Evolutionary conservation across 139 green algal species (phyloP).

Genomic region (Penium margaritaceum): DNA sequence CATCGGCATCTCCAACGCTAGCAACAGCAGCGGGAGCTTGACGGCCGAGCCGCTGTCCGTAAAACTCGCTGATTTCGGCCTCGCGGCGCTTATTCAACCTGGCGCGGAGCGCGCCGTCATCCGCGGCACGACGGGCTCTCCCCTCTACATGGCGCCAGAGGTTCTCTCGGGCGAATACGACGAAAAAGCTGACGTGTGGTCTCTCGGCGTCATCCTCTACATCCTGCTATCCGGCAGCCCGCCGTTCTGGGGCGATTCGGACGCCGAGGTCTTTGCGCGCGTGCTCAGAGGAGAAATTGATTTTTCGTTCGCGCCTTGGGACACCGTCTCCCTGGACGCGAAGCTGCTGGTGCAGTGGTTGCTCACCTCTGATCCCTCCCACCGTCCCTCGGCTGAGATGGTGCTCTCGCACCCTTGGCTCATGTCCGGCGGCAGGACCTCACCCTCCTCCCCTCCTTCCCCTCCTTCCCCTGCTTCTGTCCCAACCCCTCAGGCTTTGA

Average conservation of each 20-base stretch:
- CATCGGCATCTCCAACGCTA: no score
- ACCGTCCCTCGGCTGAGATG: conserved; percentile 63
- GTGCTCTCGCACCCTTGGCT: conserved; percentile 53
- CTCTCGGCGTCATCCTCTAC: conserved; percentile 86
- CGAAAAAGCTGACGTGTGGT: conserved; percentile 83
- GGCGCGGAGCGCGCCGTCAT: not conserved
- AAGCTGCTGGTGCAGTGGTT: conserved; percentile 50
- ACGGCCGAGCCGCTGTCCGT: not conserved
- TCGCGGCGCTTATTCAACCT: not conserved
- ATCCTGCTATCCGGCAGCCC: conserved; percentile 84
- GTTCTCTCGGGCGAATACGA: conserved; percentile 67
- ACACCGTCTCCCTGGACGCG: conserved; percentile 55
- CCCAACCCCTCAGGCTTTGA: no score
- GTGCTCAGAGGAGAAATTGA: conserved; percentile 62
- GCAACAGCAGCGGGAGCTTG: no score
- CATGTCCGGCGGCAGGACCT: no score
- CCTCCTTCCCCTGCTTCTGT: no score
- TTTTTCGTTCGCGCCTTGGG: conserved; percentile 62
- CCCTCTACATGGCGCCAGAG: conserved; percentile 89
- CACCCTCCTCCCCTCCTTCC: no score
- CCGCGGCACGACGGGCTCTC: no score
- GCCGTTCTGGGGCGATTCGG: conserved; percentile 77
- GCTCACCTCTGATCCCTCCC: conserved; percentile 62
- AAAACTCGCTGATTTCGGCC: conserved; percentile 10
- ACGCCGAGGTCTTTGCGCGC: conserved; percentile 71